These are phyloP conservation scores for Tolypocladium ovalisporum DNA, from an alignment of 2,329 filamentous ascomycete genomes.

Conservation along the genomic window DNA sequence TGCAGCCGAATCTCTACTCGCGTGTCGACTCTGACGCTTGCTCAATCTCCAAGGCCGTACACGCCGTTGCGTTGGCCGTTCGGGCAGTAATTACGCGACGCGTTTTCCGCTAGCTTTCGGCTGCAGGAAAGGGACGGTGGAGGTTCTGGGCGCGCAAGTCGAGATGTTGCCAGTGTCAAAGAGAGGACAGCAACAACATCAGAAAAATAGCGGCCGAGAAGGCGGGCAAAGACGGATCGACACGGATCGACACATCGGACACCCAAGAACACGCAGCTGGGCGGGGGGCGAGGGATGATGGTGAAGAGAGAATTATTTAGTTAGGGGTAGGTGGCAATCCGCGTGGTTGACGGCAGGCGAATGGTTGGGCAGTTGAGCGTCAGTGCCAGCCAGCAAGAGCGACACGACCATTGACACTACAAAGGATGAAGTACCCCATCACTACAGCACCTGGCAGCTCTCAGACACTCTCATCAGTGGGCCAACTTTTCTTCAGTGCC, in stretches of 20 bases:
- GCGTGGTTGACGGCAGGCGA: background rate
- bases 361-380: background rate
- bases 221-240: conserved; percentile 11
- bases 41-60: conserved; percentile 5
- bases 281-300: background rate
- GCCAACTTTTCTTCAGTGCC: background rate
- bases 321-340: background rate
- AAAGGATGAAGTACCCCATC: background rate
- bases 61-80: conserved; percentile 4
- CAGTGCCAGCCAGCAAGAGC: background rate
- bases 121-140: background rate
- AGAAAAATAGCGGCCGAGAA: conserved; percentile 14
- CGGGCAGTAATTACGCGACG: conserved; percentile 16
- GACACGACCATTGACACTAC: background rate
- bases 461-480: background rate
- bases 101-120: conserved; percentile 9
- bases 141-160: background rate
- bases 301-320: background rate
- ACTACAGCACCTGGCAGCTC: no score
- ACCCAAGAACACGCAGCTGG: background rate
- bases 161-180: conserved; percentile 10
- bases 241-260: conserved; percentile 21
- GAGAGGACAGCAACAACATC: conserved; percentile 14
- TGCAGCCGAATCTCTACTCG: conserved; percentile 44
- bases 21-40: conserved; percentile 11